These are phyloP conservation scores for Colletotrichum sp. DNA, from an alignment of 2,329 filamentous ascomycete genomes.

Conservation along the genomic window DNA sequence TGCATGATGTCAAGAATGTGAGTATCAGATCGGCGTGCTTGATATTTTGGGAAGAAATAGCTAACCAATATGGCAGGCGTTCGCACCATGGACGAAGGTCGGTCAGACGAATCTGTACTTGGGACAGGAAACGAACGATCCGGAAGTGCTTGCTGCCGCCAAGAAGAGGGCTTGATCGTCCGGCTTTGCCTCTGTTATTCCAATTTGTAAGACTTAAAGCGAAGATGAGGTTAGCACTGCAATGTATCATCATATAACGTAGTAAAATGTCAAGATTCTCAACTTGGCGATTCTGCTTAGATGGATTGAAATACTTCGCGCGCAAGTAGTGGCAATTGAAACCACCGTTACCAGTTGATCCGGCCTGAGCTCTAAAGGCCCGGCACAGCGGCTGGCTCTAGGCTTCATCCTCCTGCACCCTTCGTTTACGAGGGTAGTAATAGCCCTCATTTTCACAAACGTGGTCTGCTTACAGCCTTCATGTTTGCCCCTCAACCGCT, in stretches of 20 bases:
- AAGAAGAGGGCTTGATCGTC: neutral
- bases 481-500: neutral
- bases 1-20: neutral
- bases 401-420: neutral
- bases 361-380: neutral
- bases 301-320: neutral
- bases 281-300: neutral
- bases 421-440: neutral
- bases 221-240: neutral
- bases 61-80: neutral
- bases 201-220: neutral
- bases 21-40: neutral
- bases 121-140: neutral
- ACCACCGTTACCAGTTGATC: neutral
- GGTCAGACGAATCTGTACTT: neutral
- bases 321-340: neutral
- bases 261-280: neutral
- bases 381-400: neutral
- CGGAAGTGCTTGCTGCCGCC: neutral
- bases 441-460: neutral
- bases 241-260: neutral
- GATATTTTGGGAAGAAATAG: neutral
- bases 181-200: neutral
- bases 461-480: fast-evolving
- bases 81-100: neutral